These are phyloP conservation scores for Drechslerella dactyloides DNA, from an alignment of 2,329 filamentous ascomycete genomes.

Conservation along the genomic window DNA sequence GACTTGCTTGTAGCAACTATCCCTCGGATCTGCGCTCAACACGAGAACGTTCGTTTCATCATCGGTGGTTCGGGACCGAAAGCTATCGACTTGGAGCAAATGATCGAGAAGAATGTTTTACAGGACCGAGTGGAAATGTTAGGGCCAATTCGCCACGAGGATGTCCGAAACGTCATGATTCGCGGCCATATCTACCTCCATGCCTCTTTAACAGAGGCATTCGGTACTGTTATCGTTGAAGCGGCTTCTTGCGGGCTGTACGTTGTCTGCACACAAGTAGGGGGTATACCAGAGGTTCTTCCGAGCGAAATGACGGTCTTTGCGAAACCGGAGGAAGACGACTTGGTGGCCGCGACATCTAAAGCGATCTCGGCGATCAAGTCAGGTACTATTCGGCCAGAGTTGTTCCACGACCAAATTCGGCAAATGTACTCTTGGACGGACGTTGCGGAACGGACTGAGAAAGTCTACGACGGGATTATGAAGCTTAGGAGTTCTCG, in stretches of 20 bases:
- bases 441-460: conserved; percentile 89
- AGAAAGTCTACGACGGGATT: conserved; percentile 93
- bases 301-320: conserved; percentile 97
- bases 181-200: conserved; percentile 95
- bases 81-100: conserved; percentile 96
- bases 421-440: conserved; percentile 99
- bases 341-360: conserved; percentile 86
- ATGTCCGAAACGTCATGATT: conserved; percentile 97
- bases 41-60: conserved; percentile 94
- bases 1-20: conserved; percentile 96
- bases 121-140: conserved; percentile 93
- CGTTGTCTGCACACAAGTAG: conserved; percentile 94
- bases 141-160: conserved; percentile 89
- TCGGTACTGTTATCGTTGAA: conserved; percentile 97
- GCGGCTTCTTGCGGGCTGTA: conserved; percentile 94
- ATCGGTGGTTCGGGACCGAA: conserved; percentile 96
- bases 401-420: conserved; percentile 94
- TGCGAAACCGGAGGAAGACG: conserved; percentile 94
- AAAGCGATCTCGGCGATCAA: conserved; percentile 86
- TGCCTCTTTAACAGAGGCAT: conserved; percentile 92
- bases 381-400: conserved; percentile 84
- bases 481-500: conserved; percentile 87
- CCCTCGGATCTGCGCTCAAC: conserved; percentile 83
- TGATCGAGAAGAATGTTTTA: conserved; percentile 91
- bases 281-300: conserved; percentile 94